phyloP scores from a whole-genome alignment of 2,329 filamentous ascomycete species.

The Balansia obtecta region DNA sequence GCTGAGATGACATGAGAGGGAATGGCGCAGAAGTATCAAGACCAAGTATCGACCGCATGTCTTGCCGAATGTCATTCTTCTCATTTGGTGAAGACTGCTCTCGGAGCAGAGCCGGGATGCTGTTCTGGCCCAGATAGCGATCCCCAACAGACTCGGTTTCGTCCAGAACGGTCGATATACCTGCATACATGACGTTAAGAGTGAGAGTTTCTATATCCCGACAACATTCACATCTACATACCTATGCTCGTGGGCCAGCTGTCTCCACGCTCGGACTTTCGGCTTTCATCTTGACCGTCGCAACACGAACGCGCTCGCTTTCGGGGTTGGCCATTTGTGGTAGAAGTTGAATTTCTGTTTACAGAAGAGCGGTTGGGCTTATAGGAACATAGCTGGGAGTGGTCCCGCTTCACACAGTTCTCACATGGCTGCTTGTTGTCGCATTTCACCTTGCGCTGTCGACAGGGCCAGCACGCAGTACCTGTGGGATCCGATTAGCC shows the following conservation, averaged over 20 bases:
- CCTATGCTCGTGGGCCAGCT: constrained; percentile 32
- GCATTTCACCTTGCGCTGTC: constrained; percentile 57
- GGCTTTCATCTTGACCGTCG: constrained; percentile 18
- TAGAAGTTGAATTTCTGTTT: constrained; percentile 20
- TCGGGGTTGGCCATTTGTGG: constrained; percentile 14
- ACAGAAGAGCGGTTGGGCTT: constrained; percentile 43
- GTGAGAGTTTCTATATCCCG: constrained; percentile 5
- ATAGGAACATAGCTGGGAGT: constrained; percentile 52
- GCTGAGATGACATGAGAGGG: constrained; percentile 51
- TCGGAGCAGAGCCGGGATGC: constrained; percentile 51
- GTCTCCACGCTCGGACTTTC: constrained; percentile 24
- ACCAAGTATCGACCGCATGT: constrained; percentile 54
- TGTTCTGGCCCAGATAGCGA: constrained; percentile 54
- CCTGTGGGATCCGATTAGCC: constrained; percentile 23
- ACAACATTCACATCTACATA: constrained; percentile 9
- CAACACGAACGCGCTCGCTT: constrained; percentile 24
- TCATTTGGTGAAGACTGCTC: constrained; percentile 45
- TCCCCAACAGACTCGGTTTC: constrained; percentile 45
- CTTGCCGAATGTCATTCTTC: constrained; percentile 44
- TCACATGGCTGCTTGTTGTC: constrained; percentile 58
- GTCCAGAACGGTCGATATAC: constrained; percentile 28
- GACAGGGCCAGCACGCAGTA: constrained; percentile 54
- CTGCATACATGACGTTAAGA: constrained; percentile 7
- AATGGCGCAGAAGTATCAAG: constrained; percentile 55
- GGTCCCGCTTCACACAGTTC: constrained; percentile 55